phyloP scores from a whole-genome alignment of 805 yeast species.

The Saccharomycopsis malanga region DNA sequence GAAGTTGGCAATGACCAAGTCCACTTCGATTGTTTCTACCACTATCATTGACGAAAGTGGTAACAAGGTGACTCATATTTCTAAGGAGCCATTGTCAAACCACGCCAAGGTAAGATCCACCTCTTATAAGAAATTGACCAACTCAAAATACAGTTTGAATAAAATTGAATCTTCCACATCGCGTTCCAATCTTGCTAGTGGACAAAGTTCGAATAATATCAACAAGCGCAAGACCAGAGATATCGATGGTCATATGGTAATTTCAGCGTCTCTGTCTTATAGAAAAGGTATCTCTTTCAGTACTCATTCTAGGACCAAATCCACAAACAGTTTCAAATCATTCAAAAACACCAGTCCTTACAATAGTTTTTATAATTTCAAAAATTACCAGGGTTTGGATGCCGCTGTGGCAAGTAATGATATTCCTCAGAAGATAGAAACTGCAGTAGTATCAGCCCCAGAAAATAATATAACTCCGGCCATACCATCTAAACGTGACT shows the following conservation, averaged over 20 bases:
- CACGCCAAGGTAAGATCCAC: slow-evolving; percentile 11
- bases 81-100: slow-evolving; percentile 15
- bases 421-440: background rate
- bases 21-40: slow-evolving; percentile 36
- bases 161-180: slow-evolving; percentile 8
- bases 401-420: slow-evolving; percentile 1
- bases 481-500: background rate
- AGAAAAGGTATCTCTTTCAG: slow-evolving; percentile 29
- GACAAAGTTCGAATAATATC: slow-evolving; percentile 3
- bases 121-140: slow-evolving; percentile 18
- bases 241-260: slow-evolving; percentile 26
- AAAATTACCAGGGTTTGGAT: slow-evolving; percentile 4
- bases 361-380: slow-evolving; percentile 21
- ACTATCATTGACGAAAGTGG: slow-evolving; percentile 32
- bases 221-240: slow-evolving; percentile 25
- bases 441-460: background rate
- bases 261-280: slow-evolving; percentile 28
- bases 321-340: slow-evolving; percentile 13
- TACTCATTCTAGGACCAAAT: slow-evolving; percentile 18
- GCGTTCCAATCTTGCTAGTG: slow-evolving; percentile 3
- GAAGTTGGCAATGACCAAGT: slow-evolving; percentile 30
- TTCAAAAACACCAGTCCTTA: slow-evolving; percentile 25
- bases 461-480: background rate
- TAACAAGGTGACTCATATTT: slow-evolving; percentile 13
- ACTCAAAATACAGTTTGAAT: slow-evolving; percentile 8